Evolutionary conservation across 495 filamentous ascomycete species (phyloP), one percentile per base, ranked within the genome.

Genomic region (Aspergillus nidulans): DNA sequence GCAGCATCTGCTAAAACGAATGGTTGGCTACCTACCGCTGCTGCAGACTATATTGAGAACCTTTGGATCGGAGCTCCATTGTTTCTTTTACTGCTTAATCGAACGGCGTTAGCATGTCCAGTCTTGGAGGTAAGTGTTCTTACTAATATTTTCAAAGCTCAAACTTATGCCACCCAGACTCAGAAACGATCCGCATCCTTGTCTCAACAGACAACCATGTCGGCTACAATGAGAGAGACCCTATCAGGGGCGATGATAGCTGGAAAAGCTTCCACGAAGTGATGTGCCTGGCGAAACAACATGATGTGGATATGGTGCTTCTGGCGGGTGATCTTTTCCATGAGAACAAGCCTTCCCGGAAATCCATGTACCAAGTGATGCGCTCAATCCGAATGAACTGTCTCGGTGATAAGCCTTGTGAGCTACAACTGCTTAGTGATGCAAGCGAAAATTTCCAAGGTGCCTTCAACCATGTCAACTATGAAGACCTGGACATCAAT

Each of bases 311-410:
- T 71, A 97, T 97, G 95, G 86, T 99, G 6, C 78, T 99, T 10
- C 80, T 97, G 18, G 92, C 85, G 7, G 94, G 94, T 23, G 94
- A 99, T 64, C 80, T 99, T 1, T 99, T 99, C 71, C 94, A 99
- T 67, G 94, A 99, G 58, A 99, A 99, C 63, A 96, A 95, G 65
- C 94, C 94, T 5, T 95, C 90, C n/a, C 81, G 95, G 41, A 95
- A 96, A 63, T 81, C 91, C 30, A 90, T 99, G 88, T 97, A 95
- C 66, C 87, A 97, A 58, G 94, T 97, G 49, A 97, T 97, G 90
- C 83, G 90, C 39, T 91, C 87, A 0, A 77, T 99, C 25, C 83
- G 94, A 18, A 86, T 90, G 81, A 92, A 95, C 69, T 97, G 95
- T 61, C 85, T 92, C 16, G 94, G 94, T 20, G 89, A 92, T 65